A percentile compares a stretch with the other conserved stretches of the same genome.
Conservation (phyloP, 2,329 filamentous ascomycete genomes). For the Microascus cirrosus region DNA sequence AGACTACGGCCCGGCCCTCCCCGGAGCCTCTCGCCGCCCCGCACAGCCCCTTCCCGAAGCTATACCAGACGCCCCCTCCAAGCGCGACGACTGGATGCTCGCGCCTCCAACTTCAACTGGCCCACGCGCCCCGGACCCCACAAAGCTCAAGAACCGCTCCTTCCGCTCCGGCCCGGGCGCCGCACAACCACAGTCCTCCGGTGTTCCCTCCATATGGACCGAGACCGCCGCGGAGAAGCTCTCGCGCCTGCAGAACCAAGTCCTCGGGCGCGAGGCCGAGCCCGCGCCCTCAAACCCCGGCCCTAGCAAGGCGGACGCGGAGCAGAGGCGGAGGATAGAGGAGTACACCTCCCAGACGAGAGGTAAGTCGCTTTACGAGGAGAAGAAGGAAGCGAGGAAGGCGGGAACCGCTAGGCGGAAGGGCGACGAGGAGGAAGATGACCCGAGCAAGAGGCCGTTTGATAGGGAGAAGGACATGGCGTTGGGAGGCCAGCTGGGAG, state of each 20-base stretch:
- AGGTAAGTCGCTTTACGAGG: constrained; percentile 47
- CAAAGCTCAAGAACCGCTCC: constrained; percentile 68
- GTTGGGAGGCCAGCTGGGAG: constrained; percentile 58
- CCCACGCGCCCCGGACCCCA: constrained; percentile 60
- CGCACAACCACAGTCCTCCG: constrained; percentile 13
- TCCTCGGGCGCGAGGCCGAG: constrained; percentile 57
- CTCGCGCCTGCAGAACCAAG: constrained; percentile 66
- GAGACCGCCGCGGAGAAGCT: constrained; percentile 86
- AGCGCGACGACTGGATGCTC: constrained; percentile 81
- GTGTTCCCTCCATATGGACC: constrained; percentile 67
- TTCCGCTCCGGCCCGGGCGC: constrained; percentile 58
- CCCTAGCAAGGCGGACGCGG: constrained; percentile 43
- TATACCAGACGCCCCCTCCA: constrained; percentile 28
- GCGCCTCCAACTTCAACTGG: constrained; percentile 48
- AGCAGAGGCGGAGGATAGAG: constrained; percentile 33
- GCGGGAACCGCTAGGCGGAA: constrained; percentile 14
- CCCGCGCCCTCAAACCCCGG: constrained; percentile 12
- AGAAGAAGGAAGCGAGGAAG: constrained; percentile 34
- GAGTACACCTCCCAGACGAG: constrained; percentile 41
- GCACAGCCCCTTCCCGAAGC: constrained; percentile 15
- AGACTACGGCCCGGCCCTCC: constrained; percentile 50
- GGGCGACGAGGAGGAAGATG: constrained; percentile 62
- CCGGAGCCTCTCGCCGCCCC: constrained; percentile 33
- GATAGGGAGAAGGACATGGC: constrained; percentile 93
- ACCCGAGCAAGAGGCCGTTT: constrained; percentile 81